A percentile compares a stretch with the other conserved stretches of the same genome.
Conservation (phyloP, 1,139 yeast genomes). For the Nadsonia starkeyi-henricii region DNA sequence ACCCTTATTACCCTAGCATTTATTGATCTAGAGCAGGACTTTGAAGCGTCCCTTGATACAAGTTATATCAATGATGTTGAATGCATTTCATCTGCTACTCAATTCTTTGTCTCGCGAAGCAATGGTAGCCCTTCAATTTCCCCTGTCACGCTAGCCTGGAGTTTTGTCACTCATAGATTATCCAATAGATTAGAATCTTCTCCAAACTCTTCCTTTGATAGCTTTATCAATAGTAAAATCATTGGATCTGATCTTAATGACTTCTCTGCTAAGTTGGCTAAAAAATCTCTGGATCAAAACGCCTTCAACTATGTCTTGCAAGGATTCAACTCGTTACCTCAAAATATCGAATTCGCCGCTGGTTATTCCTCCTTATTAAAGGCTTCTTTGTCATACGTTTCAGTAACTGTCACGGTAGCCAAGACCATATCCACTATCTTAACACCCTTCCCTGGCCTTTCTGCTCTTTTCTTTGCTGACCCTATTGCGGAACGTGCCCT, state of each 20-base stretch:
- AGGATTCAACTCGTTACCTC: constrained; percentile 31
- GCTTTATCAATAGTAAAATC: constrained; percentile 4
- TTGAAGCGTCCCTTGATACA: constrained; percentile 14
- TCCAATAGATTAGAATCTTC: constrained; percentile 1
- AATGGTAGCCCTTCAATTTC: constrained; percentile 26
- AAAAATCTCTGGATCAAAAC: constrained; percentile 33
- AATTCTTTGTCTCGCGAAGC: constrained; percentile 15
- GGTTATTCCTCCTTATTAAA: constrained; percentile 46
- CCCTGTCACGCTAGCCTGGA: constrained; percentile 55
- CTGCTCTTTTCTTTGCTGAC: constrained; percentile 45
- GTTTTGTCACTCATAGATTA: constrained; percentile 40
- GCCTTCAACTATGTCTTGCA: constrained; percentile 28
- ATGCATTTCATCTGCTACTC: constrained; percentile 30
- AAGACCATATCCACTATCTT: constrained; percentile 37
- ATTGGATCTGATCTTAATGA: constrained; percentile 6
- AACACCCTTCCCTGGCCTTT: constrained; percentile 40
- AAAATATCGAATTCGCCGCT: constrained; percentile 37
- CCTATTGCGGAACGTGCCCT: constrained; percentile 42
- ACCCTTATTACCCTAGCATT: constrained; percentile 19
- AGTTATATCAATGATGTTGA: constrained; percentile 34
- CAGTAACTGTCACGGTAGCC: constrained; percentile 43
- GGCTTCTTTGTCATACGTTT: constrained; percentile 48
- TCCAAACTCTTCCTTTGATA: constrained; percentile 4
- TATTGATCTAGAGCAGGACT: constrained; percentile 21
- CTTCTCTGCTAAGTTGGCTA: constrained; percentile 18